These are phyloP conservation scores for Butyriboletus loyo DNA, from an alignment of 768 basidiomycete genomes.

Conservation along the genomic window DNA sequence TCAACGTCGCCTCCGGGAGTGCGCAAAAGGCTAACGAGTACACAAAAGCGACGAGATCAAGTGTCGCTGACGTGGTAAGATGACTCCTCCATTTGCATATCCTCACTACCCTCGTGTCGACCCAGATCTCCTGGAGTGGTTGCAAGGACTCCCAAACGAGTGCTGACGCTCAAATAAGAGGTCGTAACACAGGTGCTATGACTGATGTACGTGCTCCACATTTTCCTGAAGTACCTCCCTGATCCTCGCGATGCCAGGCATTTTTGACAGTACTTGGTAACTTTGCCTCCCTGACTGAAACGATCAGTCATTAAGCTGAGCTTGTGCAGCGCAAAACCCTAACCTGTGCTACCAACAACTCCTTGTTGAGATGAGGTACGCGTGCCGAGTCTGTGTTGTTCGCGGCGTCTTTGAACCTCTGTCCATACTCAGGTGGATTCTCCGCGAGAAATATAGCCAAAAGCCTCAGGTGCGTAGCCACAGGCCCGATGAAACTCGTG, in stretches of 20 bases:
- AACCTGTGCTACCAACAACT: slow-evolving; percentile 54
- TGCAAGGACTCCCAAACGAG: slow-evolving; percentile 83
- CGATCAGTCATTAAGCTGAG: not conserved
- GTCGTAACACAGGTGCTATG: slow-evolving; percentile 75
- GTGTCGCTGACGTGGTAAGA: slow-evolving; percentile 83
- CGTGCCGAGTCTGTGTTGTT: not conserved
- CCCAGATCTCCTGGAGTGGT: slow-evolving; percentile 80
- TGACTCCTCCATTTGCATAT: not conserved
- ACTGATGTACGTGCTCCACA: slow-evolving; percentile 51
- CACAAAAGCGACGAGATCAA: slow-evolving; percentile 63
- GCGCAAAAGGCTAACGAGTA: slow-evolving; percentile 61
- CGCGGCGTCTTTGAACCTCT: not conserved
- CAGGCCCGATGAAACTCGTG: not conserved
- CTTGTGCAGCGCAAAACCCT: slow-evolving; percentile 38
- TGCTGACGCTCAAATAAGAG: slow-evolving; percentile 67
- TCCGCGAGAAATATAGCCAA: slow-evolving; percentile 49
- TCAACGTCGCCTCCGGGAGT: slow-evolving; percentile 71
- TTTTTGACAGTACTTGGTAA: slow-evolving; percentile 57
- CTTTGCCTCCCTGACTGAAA: slow-evolving; percentile 7
- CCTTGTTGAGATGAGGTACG: slow-evolving; percentile 43
- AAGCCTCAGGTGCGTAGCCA: slow-evolving; percentile 45
- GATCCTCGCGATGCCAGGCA: slow-evolving; percentile 34
- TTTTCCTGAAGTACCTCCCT: not conserved
- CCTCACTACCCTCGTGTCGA: not conserved
- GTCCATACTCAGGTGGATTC: slow-evolving; percentile 32